A percentile compares a stretch with the other conserved stretches of the same genome.
Conservation (phyloP, 2,329 filamentous ascomycete genomes). For the Periconia macrospinosa region DNA sequence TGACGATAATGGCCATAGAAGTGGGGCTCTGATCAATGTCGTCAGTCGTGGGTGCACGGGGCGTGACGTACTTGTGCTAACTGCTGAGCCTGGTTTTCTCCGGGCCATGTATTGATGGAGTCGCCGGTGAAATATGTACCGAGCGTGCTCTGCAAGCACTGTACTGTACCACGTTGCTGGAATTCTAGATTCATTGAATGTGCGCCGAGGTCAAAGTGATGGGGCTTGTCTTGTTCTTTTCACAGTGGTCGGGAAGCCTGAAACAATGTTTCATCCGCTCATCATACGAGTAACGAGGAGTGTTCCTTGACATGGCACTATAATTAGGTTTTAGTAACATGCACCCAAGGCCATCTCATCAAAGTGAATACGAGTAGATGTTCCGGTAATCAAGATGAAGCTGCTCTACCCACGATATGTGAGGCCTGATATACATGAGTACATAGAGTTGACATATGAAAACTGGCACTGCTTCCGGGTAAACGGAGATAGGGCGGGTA, state of each 20-base stretch:
- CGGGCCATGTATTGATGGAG: neutral
- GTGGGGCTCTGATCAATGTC: neutral
- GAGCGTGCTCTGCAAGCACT: neutral
- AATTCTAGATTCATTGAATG: neutral
- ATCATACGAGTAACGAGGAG: neutral
- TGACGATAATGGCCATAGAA: neutral
- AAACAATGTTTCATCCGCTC: neutral
- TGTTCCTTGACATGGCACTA: neutral
- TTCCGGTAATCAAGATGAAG: conserved; percentile 1
- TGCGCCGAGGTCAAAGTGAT: neutral
- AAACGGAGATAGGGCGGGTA: conserved; percentile 12
- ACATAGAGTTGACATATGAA: conserved; percentile 8
- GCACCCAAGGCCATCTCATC: neutral
- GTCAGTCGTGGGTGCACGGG: neutral
- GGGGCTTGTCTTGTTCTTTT: neutral
- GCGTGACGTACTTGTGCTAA: neutral
- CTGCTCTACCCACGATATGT: conserved; percentile 9
- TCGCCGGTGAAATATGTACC: neutral
- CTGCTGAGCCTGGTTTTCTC: neutral
- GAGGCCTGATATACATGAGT: conserved; percentile 1
- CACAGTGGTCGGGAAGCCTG: neutral
- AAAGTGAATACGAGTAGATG: neutral
- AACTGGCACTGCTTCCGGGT: conserved; percentile 12
- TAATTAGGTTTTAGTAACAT: neutral
- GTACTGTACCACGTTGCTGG: neutral